phyloP scores from a whole-genome alignment of 1,284 basidiomycete genomes.

The Rhodofomes roseus region DNA sequence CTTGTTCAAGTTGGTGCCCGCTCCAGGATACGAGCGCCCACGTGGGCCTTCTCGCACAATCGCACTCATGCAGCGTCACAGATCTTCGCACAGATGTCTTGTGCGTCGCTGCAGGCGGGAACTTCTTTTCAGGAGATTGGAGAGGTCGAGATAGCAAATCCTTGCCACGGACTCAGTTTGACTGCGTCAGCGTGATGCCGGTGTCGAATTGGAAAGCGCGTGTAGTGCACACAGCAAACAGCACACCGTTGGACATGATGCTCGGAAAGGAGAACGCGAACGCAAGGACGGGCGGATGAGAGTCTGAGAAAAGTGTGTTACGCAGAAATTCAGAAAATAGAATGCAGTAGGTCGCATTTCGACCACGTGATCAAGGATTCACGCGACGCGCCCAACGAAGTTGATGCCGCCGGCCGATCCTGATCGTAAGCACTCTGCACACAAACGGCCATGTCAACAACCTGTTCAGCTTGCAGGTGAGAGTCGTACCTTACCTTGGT shows the following conservation, averaged over 20 bases:
- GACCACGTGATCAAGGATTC: constrained; percentile 23
- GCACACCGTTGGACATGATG: constrained; percentile 3
- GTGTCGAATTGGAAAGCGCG: constrained; percentile 13
- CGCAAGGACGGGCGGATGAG: constrained; percentile 7
- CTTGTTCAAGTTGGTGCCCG: not conserved
- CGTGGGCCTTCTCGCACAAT: constrained; percentile 19
- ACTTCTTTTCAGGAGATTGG: constrained; percentile 52
- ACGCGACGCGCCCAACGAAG: not conserved
- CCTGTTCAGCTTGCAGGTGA: constrained; percentile 26
- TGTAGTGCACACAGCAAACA: constrained; percentile 8
- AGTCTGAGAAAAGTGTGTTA: constrained; percentile 4
- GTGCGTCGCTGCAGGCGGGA: constrained; percentile 24
- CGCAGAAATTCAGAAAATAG: constrained; percentile 2
- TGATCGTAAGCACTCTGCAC: not conserved
- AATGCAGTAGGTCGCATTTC: constrained; percentile 28
- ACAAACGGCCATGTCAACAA: constrained; percentile 13
- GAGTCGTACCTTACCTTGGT: not conserved
- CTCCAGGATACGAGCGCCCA: constrained; percentile 21
- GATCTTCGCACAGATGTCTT: constrained; percentile 48
- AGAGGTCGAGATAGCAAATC: constrained; percentile 50
- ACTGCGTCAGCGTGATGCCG: constrained; percentile 22
- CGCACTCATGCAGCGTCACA: constrained; percentile 37
- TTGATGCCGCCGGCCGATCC: not conserved
- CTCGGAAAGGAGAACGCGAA: constrained; percentile 2
- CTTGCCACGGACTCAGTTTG: constrained; percentile 26